Percentiles rank a stretch among this genome's conserved stretches.
Evolutionary conservation across 805 yeast genomes (phyloP).

Genomic region (Ogataea allantospora): DNA sequence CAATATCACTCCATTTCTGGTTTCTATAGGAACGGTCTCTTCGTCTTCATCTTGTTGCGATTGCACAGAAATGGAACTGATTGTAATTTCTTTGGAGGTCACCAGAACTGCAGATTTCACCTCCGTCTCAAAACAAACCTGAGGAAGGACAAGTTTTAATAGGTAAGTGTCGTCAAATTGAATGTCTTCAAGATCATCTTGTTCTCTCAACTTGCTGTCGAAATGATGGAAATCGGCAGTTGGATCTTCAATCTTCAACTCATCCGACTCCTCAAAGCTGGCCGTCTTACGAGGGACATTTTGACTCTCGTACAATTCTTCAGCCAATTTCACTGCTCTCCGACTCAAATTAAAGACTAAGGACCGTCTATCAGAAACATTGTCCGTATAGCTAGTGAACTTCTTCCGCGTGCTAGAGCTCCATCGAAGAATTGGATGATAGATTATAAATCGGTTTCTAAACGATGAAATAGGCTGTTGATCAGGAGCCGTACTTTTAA

Average conservation of each 20-base stretch:
- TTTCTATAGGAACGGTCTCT: slow-evolving; percentile 46
- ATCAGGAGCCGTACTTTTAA: slow-evolving; percentile 11
- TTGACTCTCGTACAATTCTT: slow-evolving; percentile 23
- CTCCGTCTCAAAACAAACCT: slow-evolving; percentile 58
- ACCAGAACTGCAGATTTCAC: slow-evolving; percentile 48
- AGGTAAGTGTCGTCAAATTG: slow-evolving; percentile 38
- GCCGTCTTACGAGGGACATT: slow-evolving; percentile 5
- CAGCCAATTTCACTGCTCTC: slow-evolving; percentile 32
- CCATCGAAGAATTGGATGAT: slow-evolving; percentile 77
- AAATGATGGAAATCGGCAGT: slow-evolving; percentile 41
- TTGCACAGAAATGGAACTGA: slow-evolving; percentile 47
- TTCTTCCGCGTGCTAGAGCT: slow-evolving; percentile 63
- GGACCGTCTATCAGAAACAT: slow-evolving; percentile 27
- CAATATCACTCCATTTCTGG: slow-evolving; percentile 54
- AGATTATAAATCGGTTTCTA: slow-evolving; percentile 70
- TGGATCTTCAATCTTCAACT: slow-evolving; percentile 20
- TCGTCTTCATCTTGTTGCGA: slow-evolving; percentile 41
- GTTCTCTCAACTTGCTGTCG: slow-evolving; percentile 49
- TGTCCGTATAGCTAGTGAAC: slow-evolving; percentile 52
- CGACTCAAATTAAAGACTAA: slow-evolving; percentile 31
- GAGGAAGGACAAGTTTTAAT: slow-evolving; percentile 77
- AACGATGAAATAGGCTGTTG: slow-evolving; percentile 35
- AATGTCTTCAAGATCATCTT: slow-evolving; percentile 19
- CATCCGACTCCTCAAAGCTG: slow-evolving; percentile 10
- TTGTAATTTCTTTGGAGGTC: slow-evolving; percentile 58